Base-by-base conservation (phyloP, 768 basidiomycete genomes). In the Tulasnella sp. region DNA sequence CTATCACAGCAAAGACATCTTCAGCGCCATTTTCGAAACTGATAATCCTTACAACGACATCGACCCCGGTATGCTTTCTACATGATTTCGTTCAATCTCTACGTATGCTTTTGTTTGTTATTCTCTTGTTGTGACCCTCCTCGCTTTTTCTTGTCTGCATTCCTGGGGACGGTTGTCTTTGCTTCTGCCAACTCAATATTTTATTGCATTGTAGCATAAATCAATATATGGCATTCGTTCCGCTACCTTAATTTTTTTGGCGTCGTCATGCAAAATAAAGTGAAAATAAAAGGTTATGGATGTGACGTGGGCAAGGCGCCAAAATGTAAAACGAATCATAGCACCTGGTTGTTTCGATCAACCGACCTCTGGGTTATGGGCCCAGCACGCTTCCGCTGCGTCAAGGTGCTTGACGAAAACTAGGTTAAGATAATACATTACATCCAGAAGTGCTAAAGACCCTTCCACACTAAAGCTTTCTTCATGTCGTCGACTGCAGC, bases 1-100 rank as follows among this genome's bases (percentile, higher is more conserved):
- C 42, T 82, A 83, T 34, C 88, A 92, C 63, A 91, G 91, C 67
- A 91, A 89, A 78, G 90, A 91, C 73, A 87, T 93, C 39, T 94
- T 94, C 77, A 82, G 87, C 64, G 87, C 90, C 78, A 88, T 91
- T 67, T 92, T 94, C 76, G 82, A 82, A 34, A 63, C 75, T 44
- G 73, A 80, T 52, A 79, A 80, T 17, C 81, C 81, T 16, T 71
- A 65, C 22, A 86, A 84, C 44, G 89, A 89, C 22, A 71, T 73
- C 73, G 91, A 92, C 76, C 82, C 84, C 41, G 92, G 92, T 19
- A 89, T 88, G 86, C 81, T 92, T 66, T 94, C 91, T 52, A 88
- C 90, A 2, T 93, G 64, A 66, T 39, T 62, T 22, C 7, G 9
- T 62, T 41, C 3, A 39, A 6, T 22, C 39, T 67, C 22, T 41